These are phyloP conservation scores for Isabelozyma pseudorhagii DNA, from an alignment of 805 yeast species.

Conservation along the genomic window DNA sequence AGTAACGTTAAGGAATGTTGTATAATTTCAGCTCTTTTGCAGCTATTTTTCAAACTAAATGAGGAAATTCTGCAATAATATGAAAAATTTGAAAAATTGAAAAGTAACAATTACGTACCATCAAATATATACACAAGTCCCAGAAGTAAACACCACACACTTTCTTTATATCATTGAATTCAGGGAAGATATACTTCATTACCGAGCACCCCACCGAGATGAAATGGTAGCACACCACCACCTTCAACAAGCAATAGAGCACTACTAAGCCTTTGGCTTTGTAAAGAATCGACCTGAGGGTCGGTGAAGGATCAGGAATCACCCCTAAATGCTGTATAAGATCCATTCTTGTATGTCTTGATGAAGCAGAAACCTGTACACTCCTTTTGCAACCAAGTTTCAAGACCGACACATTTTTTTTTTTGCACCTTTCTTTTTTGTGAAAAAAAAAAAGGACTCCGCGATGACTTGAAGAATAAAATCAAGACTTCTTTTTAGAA, in stretches of 20 bases:
- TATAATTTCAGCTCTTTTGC: too few relatives aligned
- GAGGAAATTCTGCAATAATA: too few relatives aligned
- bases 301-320: slow-evolving; percentile 12
- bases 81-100: not conserved
- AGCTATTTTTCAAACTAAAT: not conserved
- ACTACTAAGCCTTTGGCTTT: slow-evolving; percentile 14
- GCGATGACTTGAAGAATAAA: not conserved
- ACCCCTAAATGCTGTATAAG: slow-evolving; percentile 31
- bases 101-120: slow-evolving; percentile 15
- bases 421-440: not conserved
- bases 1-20: not conserved
- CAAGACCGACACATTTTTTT: not conserved
- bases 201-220: slow-evolving; percentile 13
- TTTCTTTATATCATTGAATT: slow-evolving; percentile 14
- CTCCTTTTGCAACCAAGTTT: too few relatives aligned
- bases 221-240: slow-evolving; percentile 16
- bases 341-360: slow-evolving; percentile 16
- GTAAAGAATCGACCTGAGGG: slow-evolving; percentile 3
- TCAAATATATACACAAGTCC: slow-evolving; percentile 25
- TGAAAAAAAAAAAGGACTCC: not conserved
- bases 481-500: too few relatives aligned
- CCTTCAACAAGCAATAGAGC: slow-evolving; percentile 11
- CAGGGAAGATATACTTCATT: slow-evolving; percentile 14
- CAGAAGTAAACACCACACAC: slow-evolving; percentile 20
- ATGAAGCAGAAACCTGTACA: too few relatives aligned